Conservation (phyloP, 1,284 basidiomycete species). For the Schizophyllum commune region DNA sequence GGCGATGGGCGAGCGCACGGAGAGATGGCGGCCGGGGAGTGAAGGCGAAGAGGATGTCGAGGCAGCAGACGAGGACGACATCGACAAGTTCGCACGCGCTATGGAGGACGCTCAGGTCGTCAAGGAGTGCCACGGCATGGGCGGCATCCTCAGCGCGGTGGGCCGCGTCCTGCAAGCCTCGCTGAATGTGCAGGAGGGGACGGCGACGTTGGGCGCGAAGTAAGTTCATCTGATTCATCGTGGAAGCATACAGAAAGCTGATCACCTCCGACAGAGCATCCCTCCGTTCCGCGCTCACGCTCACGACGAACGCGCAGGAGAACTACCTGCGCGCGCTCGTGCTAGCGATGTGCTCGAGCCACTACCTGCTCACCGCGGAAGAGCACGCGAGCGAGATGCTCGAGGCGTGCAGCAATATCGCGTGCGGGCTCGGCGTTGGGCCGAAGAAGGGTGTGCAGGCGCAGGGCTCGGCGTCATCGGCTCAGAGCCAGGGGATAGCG, state of each 20-base stretch:
- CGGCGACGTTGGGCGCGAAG: slow-evolving; percentile 43
- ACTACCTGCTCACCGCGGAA: slow-evolving; percentile 61
- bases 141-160: slow-evolving; percentile 47
- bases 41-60: slow-evolving; percentile 10
- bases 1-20: slow-evolving; percentile 9
- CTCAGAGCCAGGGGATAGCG: too few species aligned
- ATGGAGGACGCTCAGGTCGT: slow-evolving; percentile 24
- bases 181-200: slow-evolving; percentile 45
- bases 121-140: slow-evolving; percentile 39
- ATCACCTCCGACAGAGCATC: slow-evolving; percentile 37
- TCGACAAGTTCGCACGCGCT: slow-evolving; percentile 17
- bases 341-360: slow-evolving; percentile 55
- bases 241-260: slow-evolving; percentile 1
- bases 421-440: slow-evolving; percentile 59
- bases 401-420: slow-evolving; percentile 56
- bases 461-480: background rate
- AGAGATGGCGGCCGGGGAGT: slow-evolving; percentile 11
- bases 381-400: slow-evolving; percentile 62
- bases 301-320: slow-evolving; percentile 50
- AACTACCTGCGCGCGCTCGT: slow-evolving; percentile 65
- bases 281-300: slow-evolving; percentile 49
- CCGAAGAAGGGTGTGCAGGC: slow-evolving; percentile 17
- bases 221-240: slow-evolving; percentile 11
- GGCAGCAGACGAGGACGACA: slow-evolving; percentile 13
- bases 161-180: slow-evolving; percentile 49